Evolutionary conservation across 441 rosid species (phyloP).

Genomic region (Jatropha multifida): DNA sequence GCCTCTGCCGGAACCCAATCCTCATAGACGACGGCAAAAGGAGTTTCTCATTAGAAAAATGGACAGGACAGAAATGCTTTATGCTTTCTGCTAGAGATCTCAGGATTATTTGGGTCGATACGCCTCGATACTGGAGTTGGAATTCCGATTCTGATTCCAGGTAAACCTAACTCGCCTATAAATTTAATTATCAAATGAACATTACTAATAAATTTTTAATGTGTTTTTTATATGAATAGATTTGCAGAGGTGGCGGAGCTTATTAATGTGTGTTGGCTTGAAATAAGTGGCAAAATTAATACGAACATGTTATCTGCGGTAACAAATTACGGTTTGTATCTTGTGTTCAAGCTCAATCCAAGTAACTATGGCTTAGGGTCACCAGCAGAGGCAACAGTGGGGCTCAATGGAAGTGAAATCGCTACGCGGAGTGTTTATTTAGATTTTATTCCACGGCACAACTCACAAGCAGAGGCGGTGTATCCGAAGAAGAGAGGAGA

Average conservation of each 20-base stretch:
- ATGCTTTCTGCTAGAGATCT: constrained; percentile 65
- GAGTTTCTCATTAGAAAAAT: constrained; percentile 66
- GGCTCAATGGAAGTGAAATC: constrained; percentile 37
- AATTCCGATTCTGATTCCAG: constrained; percentile 33
- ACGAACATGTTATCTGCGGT: constrained; percentile 34
- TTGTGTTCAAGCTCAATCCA: constrained; percentile 34
- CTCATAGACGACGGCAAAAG: constrained; percentile 51
- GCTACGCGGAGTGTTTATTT: constrained; percentile 14
- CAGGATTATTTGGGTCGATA: constrained; percentile 44
- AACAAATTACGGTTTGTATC: constrained; percentile 36
- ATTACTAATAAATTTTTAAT: background rate
- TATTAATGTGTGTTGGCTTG: constrained; percentile 47
- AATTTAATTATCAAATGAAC: background rate
- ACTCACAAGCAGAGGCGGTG: background rate
- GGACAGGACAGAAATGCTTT: constrained; percentile 44
- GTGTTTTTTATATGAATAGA: constrained; percentile 23
- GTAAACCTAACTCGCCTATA: constrained; percentile 16
- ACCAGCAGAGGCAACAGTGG: constrained; percentile 39
- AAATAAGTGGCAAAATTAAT: constrained; percentile 41
- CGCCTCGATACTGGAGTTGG: constrained; percentile 60
- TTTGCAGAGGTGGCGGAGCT: constrained; percentile 60
- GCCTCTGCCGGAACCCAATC: constrained; percentile 46
- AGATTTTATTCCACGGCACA: background rate
- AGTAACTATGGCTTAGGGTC: constrained; percentile 31
- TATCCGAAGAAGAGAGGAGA: constrained; percentile 31